Evolutionary conservation across 2,329 filamentous ascomycete species (phyloP), one percentile per base, ranked within the genome.

Genomic region (Aspergillus pseudoterreus): DNA sequence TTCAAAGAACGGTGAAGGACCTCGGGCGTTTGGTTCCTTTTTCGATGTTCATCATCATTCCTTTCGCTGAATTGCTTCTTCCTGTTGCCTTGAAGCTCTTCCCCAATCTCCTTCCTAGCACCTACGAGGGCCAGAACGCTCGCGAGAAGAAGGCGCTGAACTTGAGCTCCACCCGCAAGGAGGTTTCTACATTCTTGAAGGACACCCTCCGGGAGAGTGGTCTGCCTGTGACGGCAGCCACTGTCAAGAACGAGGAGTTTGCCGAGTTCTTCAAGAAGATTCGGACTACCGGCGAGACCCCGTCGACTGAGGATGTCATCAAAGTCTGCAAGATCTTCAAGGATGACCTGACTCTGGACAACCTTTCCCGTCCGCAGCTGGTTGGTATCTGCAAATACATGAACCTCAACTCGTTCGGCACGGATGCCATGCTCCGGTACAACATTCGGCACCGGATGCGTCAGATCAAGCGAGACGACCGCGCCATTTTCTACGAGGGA

Each of bases 311-410:
- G 59, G 94, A 99, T 68, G 90, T 99, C 57, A 95, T 99, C 79
- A 96, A 94, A 75, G 92, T 99, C 57, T 97, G 94, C 84, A 95
- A 96, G 80, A 88, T 95, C 58, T 99, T 99, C 83, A 95, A 94
- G 72, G 94, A 99, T 69, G 94, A 99, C 71, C 71, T 99, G 64
- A 99, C 94, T 0, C 81, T 99, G 30, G 94, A 99, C 83, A 99
- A 99, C 75, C 77, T 99, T 59, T 96, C 92, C 15, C 83, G 94
- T 57, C 94, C 94, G 14, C 94, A 99, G 74, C 79, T 99, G 47
- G 92, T 99, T 27, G 95, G 88, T 50, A 99, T 97, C 82, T 97
- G 94, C 80, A 87, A 90, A 55, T 99, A 99, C 78, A 92, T 99
- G 86, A 96, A 95, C 74, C 82, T 99, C 51, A 94, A 92, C 76